Evolutionary conservation across 2,329 filamentous ascomycete species (phyloP), one percentile per base, ranked within the genome.

Genomic region (Botrytis cinerea): DNA sequence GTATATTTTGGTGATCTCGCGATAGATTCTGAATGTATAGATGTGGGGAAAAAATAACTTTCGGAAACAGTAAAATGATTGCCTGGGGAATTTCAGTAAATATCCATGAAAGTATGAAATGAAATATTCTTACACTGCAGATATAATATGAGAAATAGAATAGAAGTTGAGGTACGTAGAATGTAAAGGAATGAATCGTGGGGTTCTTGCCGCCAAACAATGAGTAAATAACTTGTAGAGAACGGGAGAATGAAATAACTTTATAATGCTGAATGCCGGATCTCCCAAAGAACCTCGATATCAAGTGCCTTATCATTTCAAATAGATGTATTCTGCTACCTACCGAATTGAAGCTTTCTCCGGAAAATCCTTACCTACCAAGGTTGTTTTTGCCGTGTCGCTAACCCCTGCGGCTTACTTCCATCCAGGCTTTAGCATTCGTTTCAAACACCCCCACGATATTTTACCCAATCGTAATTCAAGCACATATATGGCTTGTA

Each of bases 361-460:
- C 28, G 45, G 22, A 48, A 32, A 51, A 48, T 48, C 20, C 45
- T 10, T 38, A 35, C 20, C n/a, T 25, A 35, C 2, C 43, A 66
- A 22, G 63, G 45, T 66, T 22, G 40, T n/a, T 7, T 48, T 35
- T 66, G 45, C 45, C 43, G 45, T 48, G 5, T 66, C 63, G 28
- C 45, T 66, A 66, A 32, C 18, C 63, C 28, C 28, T 48, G 63
- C 28, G 20, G 45, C 63, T 66, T 66, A 48, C 43, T 48, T 35
- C 2, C 32, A 48, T 38, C 32, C 43, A 64, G 62, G 38, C 45
- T 64, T 20, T 35, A 64, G 28, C n/a, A 46, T 22, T 9, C 32
- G 12, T 48, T 64, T 60, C 57, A 12, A 48, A 25, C 43, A 51
- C 63, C 20, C 22, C 28, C 45, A 35, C 45, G 62, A 25, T 48